A percentile compares a stretch with the other conserved stretches of the same genome.
Conservation (phyloP, 2,329 filamentous ascomycete species). For the Colletotrichum sansevieriae region DNA sequence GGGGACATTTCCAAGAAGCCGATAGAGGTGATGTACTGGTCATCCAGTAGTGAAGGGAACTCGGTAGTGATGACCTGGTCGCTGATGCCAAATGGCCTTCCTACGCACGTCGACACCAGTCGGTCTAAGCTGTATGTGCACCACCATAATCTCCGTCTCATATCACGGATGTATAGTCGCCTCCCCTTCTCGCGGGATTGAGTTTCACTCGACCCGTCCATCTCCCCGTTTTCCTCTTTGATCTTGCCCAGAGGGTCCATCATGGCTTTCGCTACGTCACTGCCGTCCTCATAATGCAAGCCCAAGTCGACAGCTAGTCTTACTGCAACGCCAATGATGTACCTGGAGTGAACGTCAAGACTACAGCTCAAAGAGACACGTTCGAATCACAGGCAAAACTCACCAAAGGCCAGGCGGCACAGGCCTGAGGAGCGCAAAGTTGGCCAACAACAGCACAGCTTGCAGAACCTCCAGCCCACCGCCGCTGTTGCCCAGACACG, state of each 20-base stretch:
- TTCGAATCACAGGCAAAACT: slow-evolving; percentile 41
- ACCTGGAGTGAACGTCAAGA: slow-evolving; percentile 58
- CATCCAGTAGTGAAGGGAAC: slow-evolving; percentile 89
- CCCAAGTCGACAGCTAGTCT: slow-evolving; percentile 92
- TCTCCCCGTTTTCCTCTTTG: slow-evolving; percentile 49
- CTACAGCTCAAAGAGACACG: neutral
- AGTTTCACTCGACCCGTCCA: slow-evolving; percentile 36
- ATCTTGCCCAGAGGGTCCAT: slow-evolving; percentile 50
- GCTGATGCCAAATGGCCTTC: slow-evolving; percentile 92
- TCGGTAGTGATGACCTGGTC: slow-evolving; percentile 97
- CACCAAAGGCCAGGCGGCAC: slow-evolving; percentile 93
- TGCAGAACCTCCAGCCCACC: slow-evolving; percentile 93
- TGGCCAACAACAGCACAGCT: slow-evolving; percentile 89
- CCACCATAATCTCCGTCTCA: slow-evolving; percentile 93
- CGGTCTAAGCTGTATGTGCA: slow-evolving; percentile 95
- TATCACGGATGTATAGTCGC: slow-evolving; percentile 86
- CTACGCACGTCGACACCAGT: slow-evolving; percentile 94
- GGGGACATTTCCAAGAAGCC: slow-evolving; percentile 76
- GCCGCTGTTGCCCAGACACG: slow-evolving; percentile 86
- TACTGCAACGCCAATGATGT: slow-evolving; percentile 94
- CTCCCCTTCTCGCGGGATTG: slow-evolving; percentile 68
- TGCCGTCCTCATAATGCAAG: slow-evolving; percentile 91
- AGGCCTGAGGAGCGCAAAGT: slow-evolving; percentile 90
- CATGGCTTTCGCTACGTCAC: slow-evolving; percentile 71
- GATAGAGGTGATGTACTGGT: slow-evolving; percentile 84